Evolutionary conservation across 202 grass and related monocot genomes (phyloP).

Genomic region (Sporobolus alterniflorus): DNA sequence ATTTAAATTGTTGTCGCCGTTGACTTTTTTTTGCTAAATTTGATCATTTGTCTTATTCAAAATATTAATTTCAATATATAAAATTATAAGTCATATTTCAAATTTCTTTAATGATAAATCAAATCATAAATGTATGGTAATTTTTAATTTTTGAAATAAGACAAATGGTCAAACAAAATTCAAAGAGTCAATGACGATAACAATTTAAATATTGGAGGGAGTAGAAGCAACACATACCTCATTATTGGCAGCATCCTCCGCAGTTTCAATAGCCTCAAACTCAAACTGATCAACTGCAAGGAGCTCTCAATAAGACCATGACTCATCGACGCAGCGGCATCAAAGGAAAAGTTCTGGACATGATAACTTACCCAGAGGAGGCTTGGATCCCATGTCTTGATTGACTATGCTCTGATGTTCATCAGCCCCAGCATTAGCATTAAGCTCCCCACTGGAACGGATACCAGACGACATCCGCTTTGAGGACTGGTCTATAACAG

Average conservation of each 20-base stretch:
- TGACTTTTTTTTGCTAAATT: too few species aligned
- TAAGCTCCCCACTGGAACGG: background rate
- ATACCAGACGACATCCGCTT: conserved; percentile 15
- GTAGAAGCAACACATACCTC: conserved; percentile 27
- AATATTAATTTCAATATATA: too few species aligned
- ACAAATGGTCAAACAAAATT: too few species aligned
- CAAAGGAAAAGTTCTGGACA: conserved; percentile 10
- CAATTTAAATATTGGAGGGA: too few species aligned
- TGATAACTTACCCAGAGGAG: conserved; percentile 35
- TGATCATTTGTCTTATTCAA: too few species aligned
- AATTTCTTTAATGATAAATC: too few species aligned
- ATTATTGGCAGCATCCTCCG: background rate
- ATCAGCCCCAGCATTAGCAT: conserved; percentile 11
- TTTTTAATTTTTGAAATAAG: too few species aligned
- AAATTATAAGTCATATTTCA: too few species aligned
- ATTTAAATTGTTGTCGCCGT: too few species aligned
- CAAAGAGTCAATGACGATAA: too few species aligned
- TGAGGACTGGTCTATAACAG: background rate
- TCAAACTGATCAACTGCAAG: conserved; percentile 35
- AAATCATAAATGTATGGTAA: too few species aligned
- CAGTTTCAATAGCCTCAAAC: background rate
- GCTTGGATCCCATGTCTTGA: conserved; percentile 15
- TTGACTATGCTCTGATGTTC: conserved; percentile 18
- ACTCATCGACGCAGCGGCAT: background rate
- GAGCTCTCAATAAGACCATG: conserved; percentile 24